Percentiles rank a stretch among this genome's conserved stretches.
Conservation (phyloP, 2,329 filamentous ascomycete species). For the Tolypocladium inflatum region DNA sequence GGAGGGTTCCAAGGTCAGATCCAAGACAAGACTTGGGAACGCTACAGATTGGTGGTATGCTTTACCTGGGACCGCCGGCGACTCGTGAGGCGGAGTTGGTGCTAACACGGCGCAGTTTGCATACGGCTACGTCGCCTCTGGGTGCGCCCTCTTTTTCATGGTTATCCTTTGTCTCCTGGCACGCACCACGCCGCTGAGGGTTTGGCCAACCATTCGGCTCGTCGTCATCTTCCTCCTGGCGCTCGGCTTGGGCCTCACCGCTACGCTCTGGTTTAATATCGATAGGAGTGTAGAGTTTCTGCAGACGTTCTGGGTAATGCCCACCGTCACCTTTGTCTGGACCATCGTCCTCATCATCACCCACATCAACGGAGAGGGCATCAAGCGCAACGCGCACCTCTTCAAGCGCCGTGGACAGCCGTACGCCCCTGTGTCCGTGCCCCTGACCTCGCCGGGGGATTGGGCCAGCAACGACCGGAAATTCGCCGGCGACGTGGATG, state of each 20-base stretch:
- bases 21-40: constrained; percentile 10
- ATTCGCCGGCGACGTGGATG: neutral
- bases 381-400: constrained; percentile 1
- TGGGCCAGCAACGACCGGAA: neutral
- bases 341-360: constrained; percentile 21
- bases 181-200: constrained; percentile 18
- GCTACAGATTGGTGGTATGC: constrained; percentile 20
- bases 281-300: constrained; percentile 12
- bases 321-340: constrained; percentile 24
- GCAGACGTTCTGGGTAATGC: constrained; percentile 20
- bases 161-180: constrained; percentile 18
- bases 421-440: constrained; percentile 6
- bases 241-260: constrained; percentile 17
- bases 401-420: constrained; percentile 6
- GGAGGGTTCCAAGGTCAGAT: constrained; percentile 13
- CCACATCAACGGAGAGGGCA: constrained; percentile 12
- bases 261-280: constrained; percentile 13
- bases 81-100: neutral
- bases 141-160: constrained; percentile 21
- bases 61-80: too few relatives aligned
- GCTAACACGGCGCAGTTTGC: constrained; percentile 17
- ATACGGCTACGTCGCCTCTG: constrained; percentile 23
- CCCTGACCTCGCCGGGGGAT: neutral
- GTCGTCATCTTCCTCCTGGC: constrained; percentile 18
- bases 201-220: constrained; percentile 21